A percentile compares a stretch with the other conserved stretches of the same genome.
These are phyloP conservation scores for Ogataea trehalophila DNA, from an alignment of 805 yeast genomes.

Conservation along the genomic window DNA sequence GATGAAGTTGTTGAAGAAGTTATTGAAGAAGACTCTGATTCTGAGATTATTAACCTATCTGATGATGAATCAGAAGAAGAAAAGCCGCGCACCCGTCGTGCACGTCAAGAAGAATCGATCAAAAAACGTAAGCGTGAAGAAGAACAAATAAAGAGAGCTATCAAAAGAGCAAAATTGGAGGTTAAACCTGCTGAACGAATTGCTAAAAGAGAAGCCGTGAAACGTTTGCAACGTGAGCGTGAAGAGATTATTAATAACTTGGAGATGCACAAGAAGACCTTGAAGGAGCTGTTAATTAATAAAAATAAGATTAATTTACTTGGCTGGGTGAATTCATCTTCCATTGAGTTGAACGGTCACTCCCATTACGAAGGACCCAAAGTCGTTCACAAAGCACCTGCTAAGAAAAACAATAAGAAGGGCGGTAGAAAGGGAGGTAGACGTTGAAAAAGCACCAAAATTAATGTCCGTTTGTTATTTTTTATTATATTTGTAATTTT, in stretches of 20 bases:
- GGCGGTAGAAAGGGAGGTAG: constrained; percentile 10
- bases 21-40: constrained; percentile 23
- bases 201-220: constrained; percentile 31
- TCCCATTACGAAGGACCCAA: constrained; percentile 51
- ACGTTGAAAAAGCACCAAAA: background rate
- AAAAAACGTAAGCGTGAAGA: constrained; percentile 29
- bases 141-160: constrained; percentile 22
- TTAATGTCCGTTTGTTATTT: background rate
- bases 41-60: constrained; percentile 4
- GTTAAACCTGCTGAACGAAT: constrained; percentile 33
- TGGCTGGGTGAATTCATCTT: constrained; percentile 61
- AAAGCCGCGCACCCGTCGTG: constrained; percentile 33
- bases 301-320: constrained; percentile 42
- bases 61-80: constrained; percentile 17
- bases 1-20: constrained; percentile 27
- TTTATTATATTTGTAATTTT: background rate
- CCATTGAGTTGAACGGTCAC: constrained; percentile 46
- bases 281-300: constrained; percentile 33
- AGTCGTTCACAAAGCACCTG: constrained; percentile 10
- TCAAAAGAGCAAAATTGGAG: constrained; percentile 28
- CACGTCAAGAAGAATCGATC: constrained; percentile 22
- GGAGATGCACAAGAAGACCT: constrained; percentile 22
- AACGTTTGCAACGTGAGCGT: constrained; percentile 30
- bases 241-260: constrained; percentile 25
- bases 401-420: constrained; percentile 16